A percentile compares a stretch with the other conserved stretches of the same genome.
These are phyloP conservation scores for Boletus rex-veris DNA, from an alignment of 768 basidiomycete species.

Conservation along the genomic window DNA sequence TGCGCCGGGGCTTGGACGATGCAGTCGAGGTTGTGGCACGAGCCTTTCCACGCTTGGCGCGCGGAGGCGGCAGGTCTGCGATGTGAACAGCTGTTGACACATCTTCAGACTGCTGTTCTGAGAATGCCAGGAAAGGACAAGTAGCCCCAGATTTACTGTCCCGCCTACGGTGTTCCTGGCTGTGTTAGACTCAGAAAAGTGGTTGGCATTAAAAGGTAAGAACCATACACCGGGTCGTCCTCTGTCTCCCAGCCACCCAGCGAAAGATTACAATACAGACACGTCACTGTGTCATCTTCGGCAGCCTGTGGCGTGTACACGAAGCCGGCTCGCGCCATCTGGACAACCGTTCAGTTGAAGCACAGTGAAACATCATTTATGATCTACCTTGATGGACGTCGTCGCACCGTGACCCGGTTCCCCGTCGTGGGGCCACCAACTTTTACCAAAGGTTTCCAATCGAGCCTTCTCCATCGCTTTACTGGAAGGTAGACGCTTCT, in stretches of 20 bases:
- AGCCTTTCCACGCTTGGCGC: constrained; percentile 17
- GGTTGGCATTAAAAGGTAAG: background rate
- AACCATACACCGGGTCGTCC: constrained; percentile 83
- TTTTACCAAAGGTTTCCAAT: constrained; percentile 59
- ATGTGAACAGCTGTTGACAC: background rate
- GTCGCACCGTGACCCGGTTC: constrained; percentile 55
- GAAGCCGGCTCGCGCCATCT: constrained; percentile 90
- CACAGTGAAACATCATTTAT: background rate
- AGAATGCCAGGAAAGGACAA: constrained; percentile 42
- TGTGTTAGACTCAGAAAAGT: constrained; percentile 26
- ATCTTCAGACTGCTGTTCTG: constrained; percentile 18
- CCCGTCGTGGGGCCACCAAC: constrained; percentile 79
- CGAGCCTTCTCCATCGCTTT: constrained; percentile 73
- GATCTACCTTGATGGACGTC: constrained; percentile 61
- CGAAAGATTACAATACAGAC: constrained; percentile 77
- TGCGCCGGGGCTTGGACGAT: constrained; percentile 24
- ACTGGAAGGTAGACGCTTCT: constrained; percentile 59
- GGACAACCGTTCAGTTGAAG: background rate
- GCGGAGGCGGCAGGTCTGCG: constrained; percentile 11
- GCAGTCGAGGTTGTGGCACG: constrained; percentile 22
- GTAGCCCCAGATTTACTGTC: constrained; percentile 42
- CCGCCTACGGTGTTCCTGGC: constrained; percentile 75
- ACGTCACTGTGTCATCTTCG: constrained; percentile 79
- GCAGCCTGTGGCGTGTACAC: constrained; percentile 65
- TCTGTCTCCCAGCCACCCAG: constrained; percentile 84